Base-by-base conservation (phyloP, 2,329 filamentous ascomycete species). In the Orbilia blumenaviensis region DNA sequence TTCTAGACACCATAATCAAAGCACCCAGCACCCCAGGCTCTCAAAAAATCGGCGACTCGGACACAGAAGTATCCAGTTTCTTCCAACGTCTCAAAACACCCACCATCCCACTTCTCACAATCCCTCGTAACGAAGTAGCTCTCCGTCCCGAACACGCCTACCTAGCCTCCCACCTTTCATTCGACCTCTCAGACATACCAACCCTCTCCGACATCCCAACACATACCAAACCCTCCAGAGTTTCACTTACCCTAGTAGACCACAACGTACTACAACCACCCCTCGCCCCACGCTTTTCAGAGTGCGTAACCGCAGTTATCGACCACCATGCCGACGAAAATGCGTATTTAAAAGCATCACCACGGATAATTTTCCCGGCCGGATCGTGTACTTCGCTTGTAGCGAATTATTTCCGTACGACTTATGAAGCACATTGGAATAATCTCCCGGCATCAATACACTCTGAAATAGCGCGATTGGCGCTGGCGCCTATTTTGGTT, bases 311-410 rank as follows among this genome's bases (percentile, higher is more conserved):
- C 3, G 91, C 90, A 2, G 90, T 90, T 78, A 87, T 95, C 64
- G 92, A 95, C 82, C 92, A 95, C 82, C 92, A 95, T 81, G 89
- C 87, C 0, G 92, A 95, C 77, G 92, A 95, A 80, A 84, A 83
- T 2, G 50, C 63, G 27, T 78, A 79, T 34, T 50, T 18, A 1
- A 32, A 64, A 41, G 84, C 84, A 0, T 82, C 85, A 4, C 88
- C 89, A 0, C 85, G 91, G 16, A 83, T 92, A 0, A 85, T 95
- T 18, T 85, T 88, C 77, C 89, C 87, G 64, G 86, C 86, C 68
- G 92, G 92, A 3, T 94, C 91, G 82, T 94, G 92, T 83, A 87
- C 87, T 77, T 92, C 90, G 74, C 84, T 94, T 1, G 85, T 95
- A 0, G 85, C 90, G 0, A 86, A 89, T 32, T 86, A 90, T 79